Conservation (phyloP, 176 grass and related monocot species). For the Pontederia crassipes region DNA sequence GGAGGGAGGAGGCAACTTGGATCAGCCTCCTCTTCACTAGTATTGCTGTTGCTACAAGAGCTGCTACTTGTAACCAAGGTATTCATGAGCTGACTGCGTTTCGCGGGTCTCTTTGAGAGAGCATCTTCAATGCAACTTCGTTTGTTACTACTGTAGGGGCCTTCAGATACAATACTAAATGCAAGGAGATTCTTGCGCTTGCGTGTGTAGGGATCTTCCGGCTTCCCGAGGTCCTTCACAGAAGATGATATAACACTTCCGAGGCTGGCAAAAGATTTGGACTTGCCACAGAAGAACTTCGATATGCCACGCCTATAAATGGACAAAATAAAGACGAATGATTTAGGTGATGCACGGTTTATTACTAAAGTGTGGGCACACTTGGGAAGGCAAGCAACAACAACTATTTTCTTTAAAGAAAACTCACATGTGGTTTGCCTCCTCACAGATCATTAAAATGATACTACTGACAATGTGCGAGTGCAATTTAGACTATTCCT, state of each 20-base stretch:
- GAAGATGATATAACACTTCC: constrained; percentile 32
- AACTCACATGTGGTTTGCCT: too few species aligned
- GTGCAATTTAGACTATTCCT: too few species aligned
- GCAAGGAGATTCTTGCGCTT: constrained; percentile 54
- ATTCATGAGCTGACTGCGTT: constrained; percentile 16
- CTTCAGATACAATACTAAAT: constrained; percentile 30
- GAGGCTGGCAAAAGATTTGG: constrained; percentile 51
- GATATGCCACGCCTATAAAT: constrained; percentile 47
- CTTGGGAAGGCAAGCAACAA: too few species aligned
- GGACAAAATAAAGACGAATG: constrained; percentile 4
- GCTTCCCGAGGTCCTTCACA: constrained; percentile 43
- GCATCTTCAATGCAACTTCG: constrained; percentile 11
- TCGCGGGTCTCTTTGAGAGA: constrained; percentile 18
- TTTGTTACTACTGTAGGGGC: not conserved
- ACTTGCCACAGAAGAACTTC: constrained; percentile 60
- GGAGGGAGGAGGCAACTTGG: not conserved
- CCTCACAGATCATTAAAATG: too few species aligned
- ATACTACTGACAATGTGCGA: too few species aligned
- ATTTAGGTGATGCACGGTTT: not conserved
- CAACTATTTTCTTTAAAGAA: too few species aligned
- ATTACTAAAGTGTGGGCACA: too few species aligned
- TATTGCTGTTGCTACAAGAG: constrained; percentile 18
- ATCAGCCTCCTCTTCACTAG: constrained; percentile 2
- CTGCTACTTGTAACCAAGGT: constrained; percentile 17
- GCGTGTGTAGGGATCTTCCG: constrained; percentile 38